Conservation (phyloP, 192 early-diverging fungal genomes). For the Chytriomyces confervae region DNA sequence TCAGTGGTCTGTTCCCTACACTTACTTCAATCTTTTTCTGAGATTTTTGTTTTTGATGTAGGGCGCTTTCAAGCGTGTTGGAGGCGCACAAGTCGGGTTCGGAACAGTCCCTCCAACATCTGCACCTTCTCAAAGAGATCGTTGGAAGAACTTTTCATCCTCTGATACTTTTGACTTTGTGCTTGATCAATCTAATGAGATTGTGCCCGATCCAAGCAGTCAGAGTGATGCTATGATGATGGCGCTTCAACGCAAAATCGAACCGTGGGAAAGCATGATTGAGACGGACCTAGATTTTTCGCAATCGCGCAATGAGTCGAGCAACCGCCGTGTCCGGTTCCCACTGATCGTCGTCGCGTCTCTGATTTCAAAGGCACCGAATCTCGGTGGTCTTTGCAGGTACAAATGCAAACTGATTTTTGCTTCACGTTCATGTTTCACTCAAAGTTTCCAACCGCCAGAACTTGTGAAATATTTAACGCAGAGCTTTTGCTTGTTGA, state of each 20-base stretch:
- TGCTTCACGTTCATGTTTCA: slow-evolving; percentile 17
- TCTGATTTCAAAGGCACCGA: slow-evolving; percentile 59
- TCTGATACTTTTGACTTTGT: too few species aligned
- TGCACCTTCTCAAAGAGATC: too few species aligned
- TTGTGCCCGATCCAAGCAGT: background rate
- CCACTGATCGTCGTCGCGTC: slow-evolving; percentile 65
- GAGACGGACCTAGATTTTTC: slow-evolving; percentile 60
- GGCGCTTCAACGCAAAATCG: slow-evolving; percentile 63
- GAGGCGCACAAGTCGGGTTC: background rate
- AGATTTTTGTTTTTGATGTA: background rate
- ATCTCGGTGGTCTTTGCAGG: slow-evolving; percentile 60
- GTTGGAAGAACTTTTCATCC: too few species aligned
- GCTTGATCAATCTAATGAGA: background rate
- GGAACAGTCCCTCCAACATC: slow-evolving; percentile 14
- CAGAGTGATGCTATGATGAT: too few species aligned
- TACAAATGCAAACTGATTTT: slow-evolving; percentile 12
- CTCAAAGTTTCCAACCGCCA: slow-evolving; percentile 6
- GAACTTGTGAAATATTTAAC: slow-evolving; percentile 71
- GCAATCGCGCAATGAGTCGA: background rate
- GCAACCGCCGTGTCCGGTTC: slow-evolving; percentile 37
- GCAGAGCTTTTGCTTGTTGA: slow-evolving; percentile 46
- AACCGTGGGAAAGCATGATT: slow-evolving; percentile 66
- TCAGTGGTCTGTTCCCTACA: slow-evolving; percentile 38
- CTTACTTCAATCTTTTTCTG: too few species aligned
- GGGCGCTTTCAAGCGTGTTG: background rate